phyloP scores from a whole-genome alignment of 139 green algal genomes.

The Spirogloea muscicola region DNA sequence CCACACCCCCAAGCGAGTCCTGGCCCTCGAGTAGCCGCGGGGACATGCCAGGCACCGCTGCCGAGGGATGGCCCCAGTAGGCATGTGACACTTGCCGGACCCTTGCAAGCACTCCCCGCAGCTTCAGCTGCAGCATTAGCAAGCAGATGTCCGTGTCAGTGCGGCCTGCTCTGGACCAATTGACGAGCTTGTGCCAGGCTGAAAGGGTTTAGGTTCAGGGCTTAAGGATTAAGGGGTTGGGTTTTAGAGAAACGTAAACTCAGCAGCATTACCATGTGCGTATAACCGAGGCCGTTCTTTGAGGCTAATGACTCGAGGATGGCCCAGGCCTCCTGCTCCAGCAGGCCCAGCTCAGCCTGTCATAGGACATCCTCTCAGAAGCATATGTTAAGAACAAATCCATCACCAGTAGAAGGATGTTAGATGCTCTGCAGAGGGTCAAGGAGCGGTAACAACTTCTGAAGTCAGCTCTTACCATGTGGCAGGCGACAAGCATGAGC shows the following conservation, averaged over 20 bases:
- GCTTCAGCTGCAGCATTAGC: neutral
- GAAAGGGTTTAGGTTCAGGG: neutral
- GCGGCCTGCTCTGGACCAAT: neutral
- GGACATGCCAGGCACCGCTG: too few relatives aligned
- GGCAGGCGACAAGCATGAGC: neutral
- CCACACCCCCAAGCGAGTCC: too few relatives aligned
- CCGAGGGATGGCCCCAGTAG: too few relatives aligned
- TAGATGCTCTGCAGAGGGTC: neutral
- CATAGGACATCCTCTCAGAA: neutral
- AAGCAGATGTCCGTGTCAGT: neutral
- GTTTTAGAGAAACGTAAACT: neutral
- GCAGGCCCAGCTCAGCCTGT: constrained; percentile 22
- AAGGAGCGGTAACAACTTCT: neutral
- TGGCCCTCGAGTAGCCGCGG: too few relatives aligned
- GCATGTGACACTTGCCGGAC: too few relatives aligned
- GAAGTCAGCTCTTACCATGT: neutral
- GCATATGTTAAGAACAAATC: neutral
- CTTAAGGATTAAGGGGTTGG: too few relatives aligned
- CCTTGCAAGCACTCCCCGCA: too few relatives aligned
- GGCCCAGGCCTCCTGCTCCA: constrained; percentile 22
- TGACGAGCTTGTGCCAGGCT: neutral
- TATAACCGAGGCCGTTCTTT: neutral
- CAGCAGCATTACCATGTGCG: neutral
- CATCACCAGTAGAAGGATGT: neutral
- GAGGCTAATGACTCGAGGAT: constrained; percentile 5